Percentiles rank a stretch among this genome's conserved stretches.
These are phyloP conservation scores for Penicillium expansum DNA, from an alignment of 2,329 filamentous ascomycete species.

Conservation along the genomic window DNA sequence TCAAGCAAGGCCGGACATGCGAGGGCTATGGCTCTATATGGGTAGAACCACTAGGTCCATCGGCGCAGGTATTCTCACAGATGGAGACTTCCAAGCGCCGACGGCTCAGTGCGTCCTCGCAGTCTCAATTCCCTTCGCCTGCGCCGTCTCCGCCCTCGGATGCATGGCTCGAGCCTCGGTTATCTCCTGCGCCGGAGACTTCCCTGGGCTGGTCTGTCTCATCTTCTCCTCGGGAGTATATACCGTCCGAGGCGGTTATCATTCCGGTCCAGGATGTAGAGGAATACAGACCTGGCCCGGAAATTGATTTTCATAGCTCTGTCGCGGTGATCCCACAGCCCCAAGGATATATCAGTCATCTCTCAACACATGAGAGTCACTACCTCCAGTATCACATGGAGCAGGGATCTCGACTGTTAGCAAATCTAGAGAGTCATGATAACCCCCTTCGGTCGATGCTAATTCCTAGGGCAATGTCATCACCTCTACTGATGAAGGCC, in stretches of 20 bases:
- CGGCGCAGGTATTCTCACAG: conserved; percentile 30
- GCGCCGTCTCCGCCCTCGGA: conserved; percentile 14
- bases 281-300: background rate
- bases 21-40: conserved; percentile 41
- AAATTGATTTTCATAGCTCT: background rate
- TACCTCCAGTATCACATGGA: conserved; percentile 41
- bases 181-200: conserved; percentile 10
- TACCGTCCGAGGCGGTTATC: background rate
- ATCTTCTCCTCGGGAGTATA: conserved; percentile 4
- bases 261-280: background rate
- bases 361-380: conserved; percentile 32
- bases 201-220: conserved; percentile 5
- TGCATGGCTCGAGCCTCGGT: conserved; percentile 8
- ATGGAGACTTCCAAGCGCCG: conserved; percentile 20
- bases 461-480: conserved; percentile 38
- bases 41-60: conserved; percentile 35
- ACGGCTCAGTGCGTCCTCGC: conserved; percentile 19
- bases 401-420: conserved; percentile 33
- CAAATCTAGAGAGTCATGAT: conserved; percentile 38
- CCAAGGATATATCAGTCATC: conserved; percentile 23
- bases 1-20: conserved; percentile 34
- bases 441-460: conserved; percentile 38
- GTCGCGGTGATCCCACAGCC: conserved; percentile 16
- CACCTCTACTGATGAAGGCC: conserved; percentile 37
- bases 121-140: conserved; percentile 12